phyloP scores from a whole-genome alignment of 768 basidiomycete species.

The Exsudoporus frostii region DNA sequence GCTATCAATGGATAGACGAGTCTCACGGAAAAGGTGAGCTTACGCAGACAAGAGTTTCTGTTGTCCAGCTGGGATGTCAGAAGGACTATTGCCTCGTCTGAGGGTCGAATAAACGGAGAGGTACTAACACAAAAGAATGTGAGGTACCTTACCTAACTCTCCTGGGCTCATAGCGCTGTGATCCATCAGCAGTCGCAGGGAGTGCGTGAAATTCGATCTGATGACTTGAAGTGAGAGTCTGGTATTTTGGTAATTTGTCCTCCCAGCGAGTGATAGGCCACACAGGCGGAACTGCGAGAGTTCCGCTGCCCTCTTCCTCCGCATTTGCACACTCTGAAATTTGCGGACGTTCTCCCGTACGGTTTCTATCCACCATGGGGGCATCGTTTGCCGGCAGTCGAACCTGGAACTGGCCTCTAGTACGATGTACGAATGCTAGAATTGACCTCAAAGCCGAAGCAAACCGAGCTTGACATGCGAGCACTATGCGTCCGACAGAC shows the following conservation, averaged over 20 bases:
- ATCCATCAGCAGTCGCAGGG: slow-evolving; percentile 8
- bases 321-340: background rate
- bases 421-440: background rate
- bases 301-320: background rate
- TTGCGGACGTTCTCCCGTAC: background rate
- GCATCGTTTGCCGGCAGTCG: background rate
- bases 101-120: background rate
- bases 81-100: background rate
- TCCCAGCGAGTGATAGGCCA: background rate
- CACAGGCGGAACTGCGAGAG: slow-evolving; percentile 3
- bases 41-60: slow-evolving; percentile 1
- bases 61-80: slow-evolving; percentile 5
- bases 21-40: background rate
- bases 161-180: slow-evolving; percentile 7
- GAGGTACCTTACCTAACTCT: background rate
- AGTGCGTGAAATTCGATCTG: background rate
- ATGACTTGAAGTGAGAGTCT: background rate
- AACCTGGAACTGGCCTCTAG: background rate
- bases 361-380: background rate
- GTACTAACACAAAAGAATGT: background rate
- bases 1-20: background rate
- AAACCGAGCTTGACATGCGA: background rate
- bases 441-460: slow-evolving; percentile 2
- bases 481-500: background rate
- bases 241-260: background rate